Evolutionary conservation across 441 rosid genomes (phyloP).

Genomic region (Geranium incanum): DNA sequence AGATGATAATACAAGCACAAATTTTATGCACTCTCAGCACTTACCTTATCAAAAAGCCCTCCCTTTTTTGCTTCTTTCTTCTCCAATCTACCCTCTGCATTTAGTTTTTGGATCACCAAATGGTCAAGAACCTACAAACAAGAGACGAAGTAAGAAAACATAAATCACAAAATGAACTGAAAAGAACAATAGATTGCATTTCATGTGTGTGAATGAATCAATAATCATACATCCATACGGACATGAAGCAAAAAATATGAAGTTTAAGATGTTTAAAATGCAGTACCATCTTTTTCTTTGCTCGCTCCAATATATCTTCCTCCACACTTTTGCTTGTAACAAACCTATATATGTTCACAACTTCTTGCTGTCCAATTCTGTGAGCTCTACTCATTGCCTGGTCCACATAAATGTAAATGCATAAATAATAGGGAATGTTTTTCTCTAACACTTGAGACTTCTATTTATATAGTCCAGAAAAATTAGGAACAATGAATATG

Average conservation of each 20-base stretch:
- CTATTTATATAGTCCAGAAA: slow-evolving; percentile 10
- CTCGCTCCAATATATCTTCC: slow-evolving; percentile 98
- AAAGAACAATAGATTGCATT: not conserved
- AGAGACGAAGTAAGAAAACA: slow-evolving; percentile 22
- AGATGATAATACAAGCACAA: not conserved
- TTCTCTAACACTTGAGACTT: slow-evolving; percentile 5
- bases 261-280: slow-evolving; percentile 13
- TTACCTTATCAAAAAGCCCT: slow-evolving; percentile 51
- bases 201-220: too few relatives aligned
- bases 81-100: slow-evolving; percentile 99
- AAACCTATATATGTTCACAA: slow-evolving; percentile 97
- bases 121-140: slow-evolving; percentile 86
- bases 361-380: slow-evolving; percentile 99
- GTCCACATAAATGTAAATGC: slow-evolving; percentile 20
- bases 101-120: slow-evolving; percentile 95
- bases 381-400: slow-evolving; percentile 99
- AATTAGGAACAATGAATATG: not conserved
- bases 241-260: too few relatives aligned
- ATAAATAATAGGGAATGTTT: slow-evolving; percentile 5
- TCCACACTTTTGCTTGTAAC: slow-evolving; percentile 99
- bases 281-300: slow-evolving; percentile 92
- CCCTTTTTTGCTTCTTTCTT: slow-evolving; percentile 97
- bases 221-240: too few relatives aligned
- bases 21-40: not conserved
- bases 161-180: slow-evolving; percentile 8